Evolutionary conservation across 345 rosid genomes (phyloP), one percentile per base, ranked within the genome.

Genomic region (Boechera retrofracta): DNA sequence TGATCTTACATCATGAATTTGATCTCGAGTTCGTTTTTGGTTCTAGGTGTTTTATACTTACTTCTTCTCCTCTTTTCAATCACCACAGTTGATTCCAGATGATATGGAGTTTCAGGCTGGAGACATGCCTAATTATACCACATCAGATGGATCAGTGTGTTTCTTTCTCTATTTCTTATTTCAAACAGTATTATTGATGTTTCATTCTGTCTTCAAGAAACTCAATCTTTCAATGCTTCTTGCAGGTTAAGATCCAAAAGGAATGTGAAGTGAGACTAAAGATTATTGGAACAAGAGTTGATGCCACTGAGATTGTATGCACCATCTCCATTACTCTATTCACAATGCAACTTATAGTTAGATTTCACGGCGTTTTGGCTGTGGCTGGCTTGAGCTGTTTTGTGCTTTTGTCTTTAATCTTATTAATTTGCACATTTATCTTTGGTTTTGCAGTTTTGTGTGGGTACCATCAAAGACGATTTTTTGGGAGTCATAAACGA

Each of bases 91-190:
- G 85, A 94, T 90, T 70, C 98, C 98, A 1, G 98, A 94, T 75
- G 98, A 92, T 82, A 92, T 90, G 97, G 98, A 94, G 82, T 92
- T 92, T 77, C 98, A 94, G 42, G 82, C 94, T 21, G 97, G 98
- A 77, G 98, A 92, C 64, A 82, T 88, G 86, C 98, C 98, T 64
- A 94, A 89, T 60, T 94, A 90, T 72, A 89, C 98, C 1, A 89
- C 98, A 68, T 90, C 91, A 29, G 97, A 92, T 86, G 95, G 97
- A 83, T 92, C 97, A 2, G 98, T 90, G 51, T 42, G 88, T 58
- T 70, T 66, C 69, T 21, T 35, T 64, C 71, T 42, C 52, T 39
- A 10, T 36, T 12, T 64, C 31, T 56, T 64, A 7, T 32, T 2
- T 26, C 45, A 51, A 7, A 28, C 29, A 28, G 15, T 61, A 0